Evolutionary conservation across 139 green algal species (phyloP).

Genomic region (Tetradesmus lagerheimii): DNA sequence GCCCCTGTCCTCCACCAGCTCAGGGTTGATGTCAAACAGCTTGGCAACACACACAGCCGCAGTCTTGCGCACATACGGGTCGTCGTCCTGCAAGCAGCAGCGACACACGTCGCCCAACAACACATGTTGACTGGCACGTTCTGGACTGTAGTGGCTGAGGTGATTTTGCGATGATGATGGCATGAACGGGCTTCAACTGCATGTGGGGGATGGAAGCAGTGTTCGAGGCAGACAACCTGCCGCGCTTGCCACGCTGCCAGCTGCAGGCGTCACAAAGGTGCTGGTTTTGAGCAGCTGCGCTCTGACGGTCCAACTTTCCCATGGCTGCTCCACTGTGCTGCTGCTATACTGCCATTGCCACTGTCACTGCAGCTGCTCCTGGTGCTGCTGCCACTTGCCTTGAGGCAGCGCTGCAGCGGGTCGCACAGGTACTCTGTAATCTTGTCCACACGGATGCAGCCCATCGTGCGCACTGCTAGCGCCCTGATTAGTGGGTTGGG

Average conservation of each 20-base stretch:
- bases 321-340: neutral
- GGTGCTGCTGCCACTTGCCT: slow-evolving; percentile 63
- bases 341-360: neutral
- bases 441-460: slow-evolving; percentile 99
- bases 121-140: no score
- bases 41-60: slow-evolving; percentile 99
- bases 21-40: slow-evolving; percentile 97
- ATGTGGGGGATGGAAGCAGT: neutral
- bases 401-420: slow-evolving; percentile 91
- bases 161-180: neutral
- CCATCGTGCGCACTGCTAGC: slow-evolving; percentile 98
- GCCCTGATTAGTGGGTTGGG: slow-evolving; percentile 97
- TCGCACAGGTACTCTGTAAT: slow-evolving; percentile 99
- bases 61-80: slow-evolving; percentile 99
- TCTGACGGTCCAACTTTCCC: no score
- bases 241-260: neutral
- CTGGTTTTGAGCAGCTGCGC: no score
- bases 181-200: neutral
- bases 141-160: no score
- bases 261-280: no score
- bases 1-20: slow-evolving; percentile 96
- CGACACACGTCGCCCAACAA: no score
- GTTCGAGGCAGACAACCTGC: neutral
- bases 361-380: neutral
- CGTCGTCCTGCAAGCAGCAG: slow-evolving; percentile 86